A percentile compares a stretch with the other conserved stretches of the same genome.
These are phyloP conservation scores for Schwanniomyces sp. DNA, from an alignment of 805 yeast species.

Conservation along the genomic window DNA sequence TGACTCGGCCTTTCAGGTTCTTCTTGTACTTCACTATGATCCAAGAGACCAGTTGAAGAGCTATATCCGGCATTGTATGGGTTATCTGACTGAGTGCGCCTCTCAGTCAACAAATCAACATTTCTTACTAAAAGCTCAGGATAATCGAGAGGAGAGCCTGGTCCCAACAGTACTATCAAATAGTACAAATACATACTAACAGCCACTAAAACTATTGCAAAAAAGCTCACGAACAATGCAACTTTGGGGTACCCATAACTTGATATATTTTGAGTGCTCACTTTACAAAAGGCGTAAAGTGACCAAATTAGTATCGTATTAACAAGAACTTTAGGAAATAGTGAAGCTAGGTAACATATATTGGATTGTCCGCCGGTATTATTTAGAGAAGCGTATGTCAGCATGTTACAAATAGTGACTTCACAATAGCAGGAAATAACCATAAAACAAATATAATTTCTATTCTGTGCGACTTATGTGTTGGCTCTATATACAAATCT, in stretches of 20 bases:
- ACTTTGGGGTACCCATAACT: conserved; percentile 6
- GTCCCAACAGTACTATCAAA: conserved; percentile 51
- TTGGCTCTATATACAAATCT: background rate
- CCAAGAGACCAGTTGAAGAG: conserved; percentile 5
- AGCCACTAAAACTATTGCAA: conserved; percentile 27
- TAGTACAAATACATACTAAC: conserved; percentile 52
- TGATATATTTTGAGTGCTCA: conserved; percentile 1
- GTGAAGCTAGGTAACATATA: conserved; percentile 35
- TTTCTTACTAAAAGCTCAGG: conserved; percentile 36
- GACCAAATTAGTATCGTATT: conserved; percentile 48
- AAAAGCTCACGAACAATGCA: conserved; percentile 15
- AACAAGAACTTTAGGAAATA: conserved; percentile 53
- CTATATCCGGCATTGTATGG: conserved; percentile 10
- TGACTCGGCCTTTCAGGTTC: conserved; percentile 28
- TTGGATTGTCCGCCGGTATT: conserved; percentile 12
- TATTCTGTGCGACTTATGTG: background rate
- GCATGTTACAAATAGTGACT: background rate
- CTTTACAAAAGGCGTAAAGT: conserved; percentile 29
- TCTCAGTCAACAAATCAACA: conserved; percentile 11
- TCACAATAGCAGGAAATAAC: background rate
- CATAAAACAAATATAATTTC: background rate
- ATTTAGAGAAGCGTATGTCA: conserved; percentile 3
- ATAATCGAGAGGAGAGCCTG: conserved; percentile 68
- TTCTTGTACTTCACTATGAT: conserved; percentile 5
- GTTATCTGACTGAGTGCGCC: conserved; percentile 8